Base-by-base conservation (phyloP, 2,329 filamentous ascomycete genomes). In the Diplodia seriata region DNA sequence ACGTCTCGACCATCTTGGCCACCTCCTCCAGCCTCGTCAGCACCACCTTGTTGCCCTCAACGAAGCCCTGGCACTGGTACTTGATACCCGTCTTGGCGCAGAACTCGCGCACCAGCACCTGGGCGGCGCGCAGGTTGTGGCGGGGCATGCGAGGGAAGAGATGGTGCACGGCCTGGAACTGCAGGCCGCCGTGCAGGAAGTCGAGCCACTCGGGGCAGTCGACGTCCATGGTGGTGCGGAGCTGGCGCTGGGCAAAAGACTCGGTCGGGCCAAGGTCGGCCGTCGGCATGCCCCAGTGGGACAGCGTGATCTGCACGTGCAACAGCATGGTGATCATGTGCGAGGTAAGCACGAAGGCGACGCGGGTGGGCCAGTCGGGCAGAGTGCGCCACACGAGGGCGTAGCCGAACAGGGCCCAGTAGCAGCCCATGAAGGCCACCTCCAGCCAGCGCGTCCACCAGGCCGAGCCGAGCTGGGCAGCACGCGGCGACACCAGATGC, bases 201-300 rank as follows among this genome's bases (percentile, higher is more conserved):
- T 97, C 93, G 14, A 97, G 84, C 93, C 93, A 97, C 14, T 86
- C 84, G 0, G 93, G 92, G 75, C 93, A 97, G 76, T 95, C 92
- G 26, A 97, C 89, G 71, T 97, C 93, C 93, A 97, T 97, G 14
- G 93, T 97, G 0, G 93, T 97, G 72, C 94, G 89, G 55, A 97
- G 84, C 90, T 96, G 95, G 78, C 90, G 91, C 79, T 97, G 93
- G 0, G 93, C 89, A 77, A 97, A 97, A 0, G 91, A 95, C 77
- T 97, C 93, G 63, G 89, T 84, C 1, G 91, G 88, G 0, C 94
- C 94, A 14, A 97, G 84, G 73, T 97, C 92, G 12, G 91, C 86
- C 0, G 93, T 97, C 73, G 91, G 94, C 93, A 97, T 97, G 71
- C 92, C 92, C 79, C 96, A 97, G 79, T 97, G 93, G 2, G 91